Base-by-base conservation (phyloP, 805 yeast species). In the Starmerella asiatica region DNA sequence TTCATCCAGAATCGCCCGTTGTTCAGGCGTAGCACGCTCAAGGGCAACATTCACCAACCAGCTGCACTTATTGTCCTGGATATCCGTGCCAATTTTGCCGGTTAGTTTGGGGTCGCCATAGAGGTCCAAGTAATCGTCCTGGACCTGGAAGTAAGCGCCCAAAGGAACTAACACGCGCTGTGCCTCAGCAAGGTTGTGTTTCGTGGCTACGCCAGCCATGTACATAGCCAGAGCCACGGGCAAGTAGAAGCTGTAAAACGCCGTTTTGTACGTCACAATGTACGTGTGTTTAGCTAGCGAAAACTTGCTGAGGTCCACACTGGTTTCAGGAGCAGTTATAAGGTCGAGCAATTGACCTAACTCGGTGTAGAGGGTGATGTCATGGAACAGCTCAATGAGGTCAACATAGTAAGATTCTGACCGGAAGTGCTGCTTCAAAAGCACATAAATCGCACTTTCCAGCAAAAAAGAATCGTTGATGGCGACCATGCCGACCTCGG, bases 1-100 rank as follows among this genome's bases (percentile, higher is more conserved):
- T 35, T 68, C 77, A 56, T 91, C 97, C 50, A 91, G 71, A 3
- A 79, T 44, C 50, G 68, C 61, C 62, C 96, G 79, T 67, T 91
- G 96, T 48, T 76, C 91, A 31, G 84, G 73, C 21, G 73, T 69
- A 38, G 73, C 88, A 50, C 76, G 65, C 59, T 78, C 71, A 54
- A 91, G 72, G 6, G 98, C 98, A 52, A 83, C 81, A 69, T 91
- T 91, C 55, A 91, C 73, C 40, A 91, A 76, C 99, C 99, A 91
- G 32, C 95, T 81, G 64, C 99, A 91, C 64, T 91, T 91, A 74
- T 91, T 91, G 64, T 91, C 99, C 66, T 81, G 81, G 57, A 91
- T 91, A 61, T 91, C 99, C 44, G 98, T 91, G 52, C 99, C 99
- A 52, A 91, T 84, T 70, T 91, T 91, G 48, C 99, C 99, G 57